Conservation (phyloP, 495 filamentous ascomycete genomes). For the Tuber indicum region DNA sequence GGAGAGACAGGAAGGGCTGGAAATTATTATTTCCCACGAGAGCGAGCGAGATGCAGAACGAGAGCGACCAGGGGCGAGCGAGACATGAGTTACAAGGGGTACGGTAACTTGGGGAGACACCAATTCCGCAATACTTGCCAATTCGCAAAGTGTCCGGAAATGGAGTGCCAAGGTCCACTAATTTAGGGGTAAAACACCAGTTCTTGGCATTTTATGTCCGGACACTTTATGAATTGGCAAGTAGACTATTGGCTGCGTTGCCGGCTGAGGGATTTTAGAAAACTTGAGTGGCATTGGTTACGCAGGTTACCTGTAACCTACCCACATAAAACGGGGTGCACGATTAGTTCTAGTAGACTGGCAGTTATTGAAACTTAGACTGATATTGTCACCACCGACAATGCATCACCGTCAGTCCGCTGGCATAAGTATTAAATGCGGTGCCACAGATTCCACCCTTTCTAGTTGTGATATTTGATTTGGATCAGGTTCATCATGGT, state of each 20-base stretch:
- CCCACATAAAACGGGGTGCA: not conserved
- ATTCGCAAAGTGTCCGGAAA: not conserved
- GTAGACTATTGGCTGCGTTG: not conserved
- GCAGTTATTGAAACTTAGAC: too few species aligned
- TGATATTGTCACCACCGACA: not conserved
- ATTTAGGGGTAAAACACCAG: not conserved
- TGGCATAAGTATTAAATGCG: not conserved
- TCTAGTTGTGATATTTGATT: not conserved
- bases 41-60: slow-evolving; percentile 7
- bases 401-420: not conserved
- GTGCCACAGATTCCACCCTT: not conserved
- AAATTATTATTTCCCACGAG: not conserved
- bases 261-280: not conserved
- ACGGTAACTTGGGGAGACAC: slow-evolving; percentile 1
- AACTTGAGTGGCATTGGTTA: not conserved
- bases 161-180: not conserved
- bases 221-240: not conserved
- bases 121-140: not conserved
- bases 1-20: slow-evolving; percentile 3
- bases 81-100: slow-evolving; percentile 15
- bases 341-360: too few species aligned
- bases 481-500: not conserved
- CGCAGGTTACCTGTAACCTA: not conserved
- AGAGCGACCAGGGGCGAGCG: not conserved
- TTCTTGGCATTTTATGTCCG: not conserved